phyloP scores from a whole-genome alignment of 108 stramenopile genomes.

The Nitzschia putrida region DNA sequence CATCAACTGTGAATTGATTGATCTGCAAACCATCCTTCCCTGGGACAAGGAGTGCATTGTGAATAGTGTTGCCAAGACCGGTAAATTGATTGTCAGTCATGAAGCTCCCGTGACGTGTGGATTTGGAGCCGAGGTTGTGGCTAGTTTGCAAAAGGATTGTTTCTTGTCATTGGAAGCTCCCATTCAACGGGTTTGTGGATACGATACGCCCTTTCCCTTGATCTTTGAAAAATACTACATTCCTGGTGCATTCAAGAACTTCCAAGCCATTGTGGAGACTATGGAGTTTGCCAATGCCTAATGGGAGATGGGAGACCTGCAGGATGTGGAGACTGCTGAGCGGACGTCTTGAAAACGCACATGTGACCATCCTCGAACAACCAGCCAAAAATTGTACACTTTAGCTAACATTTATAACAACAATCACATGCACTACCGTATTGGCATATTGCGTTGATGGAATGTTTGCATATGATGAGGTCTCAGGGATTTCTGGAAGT shows the following conservation, averaged over 20 bases:
- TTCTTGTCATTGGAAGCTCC: constrained; percentile 91
- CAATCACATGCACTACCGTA: too few relatives aligned
- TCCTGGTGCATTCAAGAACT: constrained; percentile 86
- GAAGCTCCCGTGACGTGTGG: constrained; percentile 94
- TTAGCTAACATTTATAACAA: too few relatives aligned
- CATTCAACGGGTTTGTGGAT: constrained; percentile 93
- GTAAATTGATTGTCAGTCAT: constrained; percentile 91
- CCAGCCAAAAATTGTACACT: too few relatives aligned
- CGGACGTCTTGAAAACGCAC: too few relatives aligned
- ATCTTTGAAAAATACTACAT: constrained; percentile 93
- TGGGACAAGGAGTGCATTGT: constrained; percentile 90
- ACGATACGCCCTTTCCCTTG: constrained; percentile 96
- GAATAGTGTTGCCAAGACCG: constrained; percentile 90
- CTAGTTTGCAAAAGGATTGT: constrained; percentile 81
- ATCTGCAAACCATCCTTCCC: constrained; percentile 92
- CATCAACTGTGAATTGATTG: constrained; percentile 91
- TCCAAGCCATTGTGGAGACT: constrained; percentile 84
- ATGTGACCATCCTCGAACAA: too few relatives aligned
- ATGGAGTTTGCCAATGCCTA: constrained; percentile 43
- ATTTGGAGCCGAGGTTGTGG: constrained; percentile 91
- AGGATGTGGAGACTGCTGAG: too few relatives aligned
- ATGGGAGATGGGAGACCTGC: too few relatives aligned
- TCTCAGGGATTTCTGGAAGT: too few relatives aligned
- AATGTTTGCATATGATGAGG: too few relatives aligned
- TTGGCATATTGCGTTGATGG: too few relatives aligned